Base-by-base conservation (phyloP, 177 flowering plant species). In the Vitis hybrid region DNA sequence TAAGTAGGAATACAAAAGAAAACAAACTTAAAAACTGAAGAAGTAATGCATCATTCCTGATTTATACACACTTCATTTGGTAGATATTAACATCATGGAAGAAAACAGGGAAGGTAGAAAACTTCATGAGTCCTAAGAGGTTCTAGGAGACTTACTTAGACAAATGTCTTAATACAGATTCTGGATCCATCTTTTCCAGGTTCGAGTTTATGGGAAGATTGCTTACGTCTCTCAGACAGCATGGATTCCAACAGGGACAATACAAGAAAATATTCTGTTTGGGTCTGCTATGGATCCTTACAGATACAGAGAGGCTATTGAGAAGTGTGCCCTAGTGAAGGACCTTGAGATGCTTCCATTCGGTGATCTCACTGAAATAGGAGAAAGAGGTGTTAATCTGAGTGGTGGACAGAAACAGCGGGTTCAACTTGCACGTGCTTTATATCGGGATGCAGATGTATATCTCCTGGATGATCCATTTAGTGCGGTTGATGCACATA, bases 351-450 rank as follows among this genome's bases (percentile, higher is more conserved):
- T 88, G 83, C 71, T 89, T 64, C 85, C 90, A 3, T 84, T 66
- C 70, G 88, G 93, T 14, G 93, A 89, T 78, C 87, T 77, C 13
- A 91, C 97, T 21, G 74, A 79, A 70, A 88, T 91, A 53, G 97
- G 93, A 10, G 92, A 91, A 77, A 82, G 90, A 79, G 96, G 96
- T 11, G 85, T 87, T 5, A 90, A 89, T 74, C 81, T 90, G 19
- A 90, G 96, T 60, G 96, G 97, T 71, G 97, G 97, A 50, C 97
- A 91, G 77, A 91, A 88, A 85, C 97, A 91, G 70, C 80, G 93
- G 50, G 72, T 91, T 70, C 97, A 91, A 75, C 89, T 91, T 14
- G 97, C 93, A 2, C 93, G 93, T 39, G 97, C 93, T 49, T 76
- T 91, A 0, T 91, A 91, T 75, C 88, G 86, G 72, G 79, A 86